phyloP scores from a whole-genome alignment of 306 rosid genomes.

The Cucumis cinereus region DNA sequence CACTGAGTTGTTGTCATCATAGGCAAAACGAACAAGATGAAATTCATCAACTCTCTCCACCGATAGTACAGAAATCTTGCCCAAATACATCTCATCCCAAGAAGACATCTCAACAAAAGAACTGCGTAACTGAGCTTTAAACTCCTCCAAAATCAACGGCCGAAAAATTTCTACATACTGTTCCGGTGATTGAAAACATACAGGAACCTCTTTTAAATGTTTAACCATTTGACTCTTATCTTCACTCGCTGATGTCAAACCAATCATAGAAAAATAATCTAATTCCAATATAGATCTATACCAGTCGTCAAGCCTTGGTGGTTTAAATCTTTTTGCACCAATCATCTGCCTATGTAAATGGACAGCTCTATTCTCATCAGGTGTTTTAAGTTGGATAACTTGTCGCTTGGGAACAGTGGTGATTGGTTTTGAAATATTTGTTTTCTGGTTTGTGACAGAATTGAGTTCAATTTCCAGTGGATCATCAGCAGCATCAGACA shows the following conservation, averaged over 20 bases:
- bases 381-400: conserved; percentile 74
- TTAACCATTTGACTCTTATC: conserved; percentile 32
- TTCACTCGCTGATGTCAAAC: conserved; percentile 49
- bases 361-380: conserved; percentile 30
- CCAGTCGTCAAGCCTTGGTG: conserved; percentile 86
- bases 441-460: conserved; percentile 33
- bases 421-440: conserved; percentile 39
- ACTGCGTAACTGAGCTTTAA: conserved; percentile 80
- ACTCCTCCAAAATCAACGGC: conserved; percentile 90
- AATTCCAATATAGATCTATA: conserved; percentile 74
- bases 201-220: conserved; percentile 77
- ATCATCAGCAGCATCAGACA: conserved; percentile 33
- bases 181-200: conserved; percentile 70
- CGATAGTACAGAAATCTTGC: conserved; percentile 70
- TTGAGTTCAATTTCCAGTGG: conserved; percentile 49
- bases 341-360: conserved; percentile 39
- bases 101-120: conserved; percentile 65
- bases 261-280: conserved; percentile 62
- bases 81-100: conserved; percentile 69
- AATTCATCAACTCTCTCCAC: conserved; percentile 90
- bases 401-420: conserved; percentile 50
- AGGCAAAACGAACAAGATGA: conserved; percentile 76
- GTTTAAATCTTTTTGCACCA: conserved; percentile 60
- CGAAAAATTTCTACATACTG: conserved; percentile 68
- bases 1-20: conserved; percentile 50